Evolutionary conservation across 495 filamentous ascomycete genomes (phyloP).

Genomic region (Aspergillus taichungensis): DNA sequence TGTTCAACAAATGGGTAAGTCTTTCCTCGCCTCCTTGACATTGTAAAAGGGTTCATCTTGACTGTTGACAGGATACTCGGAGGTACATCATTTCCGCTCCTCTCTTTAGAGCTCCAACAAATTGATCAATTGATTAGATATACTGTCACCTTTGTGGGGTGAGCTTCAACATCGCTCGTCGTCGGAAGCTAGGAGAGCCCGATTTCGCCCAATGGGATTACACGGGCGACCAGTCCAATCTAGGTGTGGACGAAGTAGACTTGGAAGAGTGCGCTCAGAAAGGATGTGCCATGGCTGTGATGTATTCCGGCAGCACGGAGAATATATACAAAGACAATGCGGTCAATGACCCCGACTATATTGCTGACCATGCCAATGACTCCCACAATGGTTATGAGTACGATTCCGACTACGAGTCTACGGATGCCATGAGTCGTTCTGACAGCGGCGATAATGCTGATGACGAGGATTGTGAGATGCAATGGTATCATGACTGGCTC

Average conservation of each 20-base stretch:
- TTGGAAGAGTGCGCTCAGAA: background rate
- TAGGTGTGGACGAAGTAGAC: background rate
- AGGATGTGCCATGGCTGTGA: background rate
- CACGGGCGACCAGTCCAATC: slow-evolving; percentile 1
- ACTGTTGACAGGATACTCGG: too few species aligned
- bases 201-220: slow-evolving; percentile 7
- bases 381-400: slow-evolving; percentile 5
- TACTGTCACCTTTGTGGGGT: slow-evolving; percentile 20
- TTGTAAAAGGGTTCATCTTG: too few species aligned
- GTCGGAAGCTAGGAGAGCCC: slow-evolving; percentile 11
- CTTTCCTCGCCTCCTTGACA: too few species aligned
- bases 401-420: slow-evolving; percentile 7
- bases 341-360: slow-evolving; percentile 1
- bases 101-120: too few species aligned
- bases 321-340: background rate
- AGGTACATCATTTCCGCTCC: too few species aligned
- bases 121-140: background rate
- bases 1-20: too few species aligned
- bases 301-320: too few species aligned
- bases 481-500: slow-evolving; percentile 5
- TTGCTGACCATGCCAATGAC: background rate
- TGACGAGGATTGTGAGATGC: background rate
- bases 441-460: background rate
- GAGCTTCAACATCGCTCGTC: slow-evolving; percentile 19
- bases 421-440: background rate